Evolutionary conservation across 495 filamentous ascomycete genomes (phyloP).

Genomic region (Penicillium pancosmium): DNA sequence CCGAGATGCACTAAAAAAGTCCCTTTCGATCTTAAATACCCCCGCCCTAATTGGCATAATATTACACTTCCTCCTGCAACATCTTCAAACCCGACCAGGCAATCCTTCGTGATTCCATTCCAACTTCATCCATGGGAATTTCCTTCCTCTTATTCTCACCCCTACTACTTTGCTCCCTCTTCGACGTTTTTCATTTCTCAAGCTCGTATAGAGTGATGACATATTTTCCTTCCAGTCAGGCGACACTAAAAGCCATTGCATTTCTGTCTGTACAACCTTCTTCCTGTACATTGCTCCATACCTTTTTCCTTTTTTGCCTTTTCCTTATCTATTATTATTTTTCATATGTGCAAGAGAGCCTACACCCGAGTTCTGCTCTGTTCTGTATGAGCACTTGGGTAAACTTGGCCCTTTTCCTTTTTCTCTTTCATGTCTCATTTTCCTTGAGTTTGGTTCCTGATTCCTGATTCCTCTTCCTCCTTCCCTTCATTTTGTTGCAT

Average conservation of each 20-base stretch:
- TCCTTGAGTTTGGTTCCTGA: slow-evolving; percentile 1
- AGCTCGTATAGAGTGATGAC: slow-evolving; percentile 11
- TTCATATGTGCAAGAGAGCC: slow-evolving; percentile 14
- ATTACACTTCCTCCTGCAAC: slow-evolving; percentile 1
- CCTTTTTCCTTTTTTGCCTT: slow-evolving; percentile 24
- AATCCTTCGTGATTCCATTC: background rate
- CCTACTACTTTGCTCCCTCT: background rate
- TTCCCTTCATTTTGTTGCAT: slow-evolving; percentile 29
- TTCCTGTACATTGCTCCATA: slow-evolving; percentile 30
- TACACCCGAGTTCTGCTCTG: background rate
- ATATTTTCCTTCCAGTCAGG: slow-evolving; percentile 6
- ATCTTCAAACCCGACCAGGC: background rate
- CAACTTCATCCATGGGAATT: slow-evolving; percentile 5
- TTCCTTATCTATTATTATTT: slow-evolving; percentile 8
- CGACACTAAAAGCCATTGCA: slow-evolving; percentile 22
- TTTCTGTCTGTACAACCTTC: slow-evolving; percentile 28
- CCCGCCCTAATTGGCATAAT: slow-evolving; percentile 4
- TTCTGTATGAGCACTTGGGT: slow-evolving; percentile 13
- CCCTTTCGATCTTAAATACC: background rate
- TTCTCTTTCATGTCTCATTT: slow-evolving; percentile 13
- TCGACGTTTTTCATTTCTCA: slow-evolving; percentile 2
- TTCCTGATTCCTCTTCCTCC: slow-evolving; percentile 13
- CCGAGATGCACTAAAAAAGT: slow-evolving; percentile 27
- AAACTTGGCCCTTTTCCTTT: slow-evolving; percentile 18
- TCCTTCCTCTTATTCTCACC: slow-evolving; percentile 10